Evolutionary conservation across 2,329 filamentous ascomycete genomes (phyloP).

Genomic region (Monilinia vaccinii-corymbosi): DNA sequence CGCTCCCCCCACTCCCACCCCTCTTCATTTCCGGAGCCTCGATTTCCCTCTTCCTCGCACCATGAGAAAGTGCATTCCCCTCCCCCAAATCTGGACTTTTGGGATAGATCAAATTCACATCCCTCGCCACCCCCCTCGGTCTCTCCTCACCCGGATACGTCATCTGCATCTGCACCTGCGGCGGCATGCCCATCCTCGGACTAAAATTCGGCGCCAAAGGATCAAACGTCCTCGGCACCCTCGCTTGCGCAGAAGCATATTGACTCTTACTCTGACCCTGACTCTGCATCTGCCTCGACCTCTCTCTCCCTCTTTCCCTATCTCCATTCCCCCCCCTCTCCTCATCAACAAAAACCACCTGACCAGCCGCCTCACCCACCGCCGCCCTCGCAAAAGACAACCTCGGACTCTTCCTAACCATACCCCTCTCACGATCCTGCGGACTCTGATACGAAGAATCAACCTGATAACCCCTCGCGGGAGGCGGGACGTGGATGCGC

Average conservation of each 20-base stretch:
- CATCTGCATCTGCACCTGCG: neutral
- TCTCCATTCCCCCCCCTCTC: neutral
- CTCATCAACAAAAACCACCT: neutral
- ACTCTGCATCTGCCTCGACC: neutral
- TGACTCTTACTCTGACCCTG: neutral
- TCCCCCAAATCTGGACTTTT: neutral
- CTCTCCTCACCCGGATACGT: neutral
- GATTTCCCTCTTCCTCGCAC: neutral
- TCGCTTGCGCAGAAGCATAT: neutral
- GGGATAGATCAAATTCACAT: conserved; percentile 3
- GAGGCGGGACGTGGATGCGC: neutral
- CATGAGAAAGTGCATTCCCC: neutral
- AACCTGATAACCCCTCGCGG: conserved; percentile 21
- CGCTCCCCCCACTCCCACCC: conserved; percentile 12
- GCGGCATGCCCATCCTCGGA: neutral
- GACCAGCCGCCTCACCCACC: neutral
- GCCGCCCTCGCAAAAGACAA: conserved; percentile 12
- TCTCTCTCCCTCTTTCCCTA: neutral
- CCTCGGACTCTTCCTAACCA: conserved; percentile 18
- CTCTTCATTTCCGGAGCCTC: conserved; percentile 11
- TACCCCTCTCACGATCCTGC: neutral
- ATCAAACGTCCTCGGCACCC: neutral
- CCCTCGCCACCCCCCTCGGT: neutral
- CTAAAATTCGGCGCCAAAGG: neutral
- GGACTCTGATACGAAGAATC: conserved; percentile 13